Evolutionary conservation across 1,284 basidiomycete species (phyloP), one percentile per base, ranked within the genome.

Genomic region (Tausonia pullulans): DNA sequence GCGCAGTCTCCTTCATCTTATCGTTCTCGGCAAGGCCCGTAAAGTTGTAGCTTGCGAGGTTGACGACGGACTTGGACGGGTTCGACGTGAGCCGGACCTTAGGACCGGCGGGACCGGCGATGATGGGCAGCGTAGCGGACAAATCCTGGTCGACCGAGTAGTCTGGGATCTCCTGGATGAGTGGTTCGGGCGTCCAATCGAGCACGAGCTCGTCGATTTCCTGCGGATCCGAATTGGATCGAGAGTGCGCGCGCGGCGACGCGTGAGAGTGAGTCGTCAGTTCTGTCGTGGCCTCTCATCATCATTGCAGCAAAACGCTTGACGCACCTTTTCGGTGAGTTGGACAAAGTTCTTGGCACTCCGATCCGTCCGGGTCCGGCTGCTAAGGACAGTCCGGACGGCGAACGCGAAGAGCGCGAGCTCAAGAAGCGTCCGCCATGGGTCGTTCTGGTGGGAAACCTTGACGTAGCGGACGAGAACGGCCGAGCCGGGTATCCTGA

Each of bases 171-270:
- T 70, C 71, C 14, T 74, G 70, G 5, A 83, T 86, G 3, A 99
- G 82, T 11, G 90, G 86, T 69, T 94, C 90, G 0, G 96, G 96
- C 9, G 81, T 81, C 90, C 94, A 99, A 74, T 98, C 96, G 65
- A 90, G 86, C 2, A 99, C 90, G 50, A 98, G 83, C 71, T 98
- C 95, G 74, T 97, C 87, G 66, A 98, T 87, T 85, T 98, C 96
- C 90, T 96, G 71, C n/a, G 14, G 52, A 14, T 27, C 4, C 11
- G 13, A 13, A 14, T 13, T 10, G 44, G 16, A 43, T 16, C 16
- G 27, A 61, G 40, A n/a, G 54, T 65, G 40, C 66, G 64, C 48
- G 57, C 4, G 56, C 46, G 13, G 39, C n/a, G 27, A 10, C 48
- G 41, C 11, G 41, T 48, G 9, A 53, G 61, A 39, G 51, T 16